Evolutionary conservation across 2,329 filamentous ascomycete genomes (phyloP), one percentile per base, ranked within the genome.

Genomic region (Teratosphaeria gauchensis): DNA sequence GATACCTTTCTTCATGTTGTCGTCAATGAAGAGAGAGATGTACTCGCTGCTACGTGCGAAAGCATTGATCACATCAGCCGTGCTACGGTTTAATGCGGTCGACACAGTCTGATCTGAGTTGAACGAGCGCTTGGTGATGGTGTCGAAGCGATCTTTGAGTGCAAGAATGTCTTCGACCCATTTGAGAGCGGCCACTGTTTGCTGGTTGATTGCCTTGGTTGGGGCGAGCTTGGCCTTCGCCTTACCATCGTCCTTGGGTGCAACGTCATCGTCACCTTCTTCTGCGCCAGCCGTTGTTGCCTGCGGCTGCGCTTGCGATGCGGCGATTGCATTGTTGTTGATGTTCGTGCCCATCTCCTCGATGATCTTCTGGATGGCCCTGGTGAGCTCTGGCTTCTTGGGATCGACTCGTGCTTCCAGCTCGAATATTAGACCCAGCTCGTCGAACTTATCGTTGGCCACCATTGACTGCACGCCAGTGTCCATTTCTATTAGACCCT

Each of bases 21-120:
- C 92, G 67, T 99, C 94, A 59, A 99, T 95, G 74, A 95, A 99
- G 0, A 99, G 81, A 0, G 94, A 99, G 5, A 97, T 87, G 70
- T 90, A 96, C 70, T 99, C 94, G 1, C 92, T 90, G 66, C 88
- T 88, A 62, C 92, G 85, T 14, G 78, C 74, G 69, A 96, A 96
- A 0, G 85, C 76, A 71, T 96, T 97, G 79, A 99, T 96, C 67
- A 97, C 95, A 16, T 95, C 88, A 0, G 89, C 82, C 67, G 96
- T 96, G 69, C 91, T 95, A 69, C 87, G 87, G 1, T 90, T 92
- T 30, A 97, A 79, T 0, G 90, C 86, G 1, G 87, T 89, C 67
- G 96, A 89, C 16, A 99, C 78, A 7, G 85, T 80, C 46, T 90
- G 81, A 68, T 97, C 92, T 51, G 82, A 80, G 24, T 81, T 73